Percentiles rank a stretch among this genome's conserved stretches.
Evolutionary conservation across 2,329 filamentous ascomycete species (phyloP).

Genomic region (Diaporthe sp.): DNA sequence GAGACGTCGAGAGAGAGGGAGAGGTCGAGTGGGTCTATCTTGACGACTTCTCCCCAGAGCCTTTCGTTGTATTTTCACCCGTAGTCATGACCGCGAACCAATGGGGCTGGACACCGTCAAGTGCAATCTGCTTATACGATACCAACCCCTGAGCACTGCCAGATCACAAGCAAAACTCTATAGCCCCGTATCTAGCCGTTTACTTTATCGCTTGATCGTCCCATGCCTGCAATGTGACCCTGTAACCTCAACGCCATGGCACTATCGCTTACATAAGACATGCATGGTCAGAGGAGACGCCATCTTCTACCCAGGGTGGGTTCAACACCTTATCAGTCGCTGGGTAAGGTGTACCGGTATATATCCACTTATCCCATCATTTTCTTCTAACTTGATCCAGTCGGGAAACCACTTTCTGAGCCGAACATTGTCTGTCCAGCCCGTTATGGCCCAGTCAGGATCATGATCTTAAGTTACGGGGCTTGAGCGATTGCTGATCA

Average conservation of each 20-base stretch:
- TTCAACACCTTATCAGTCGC: not conserved
- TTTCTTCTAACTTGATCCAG: not conserved
- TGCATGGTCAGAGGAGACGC: not conserved
- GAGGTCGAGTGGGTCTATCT: too few relatives aligned
- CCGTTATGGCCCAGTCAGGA: not conserved
- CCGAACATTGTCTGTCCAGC: not conserved
- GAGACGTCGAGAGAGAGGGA: not conserved
- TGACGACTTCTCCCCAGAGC: not conserved
- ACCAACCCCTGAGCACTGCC: not conserved
- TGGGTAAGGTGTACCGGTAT: not conserved
- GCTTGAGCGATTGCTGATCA: not conserved
- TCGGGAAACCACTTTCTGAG: not conserved
- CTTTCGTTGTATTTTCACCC: not conserved
- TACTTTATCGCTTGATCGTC: not conserved
- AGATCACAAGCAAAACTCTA: not conserved
- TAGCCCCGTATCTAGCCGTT: not conserved
- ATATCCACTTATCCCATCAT: not conserved
- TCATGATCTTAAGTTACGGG: not conserved
- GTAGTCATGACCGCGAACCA: not conserved
- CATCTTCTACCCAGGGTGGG: too few relatives aligned
- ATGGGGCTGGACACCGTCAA: not conserved
- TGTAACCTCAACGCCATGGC: not conserved
- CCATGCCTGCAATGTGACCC: constrained; percentile 13
- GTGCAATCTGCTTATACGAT: not conserved
- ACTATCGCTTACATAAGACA: not conserved